A percentile compares a stretch with the other conserved stretches of the same genome.
phyloP scores from a whole-genome alignment of 805 yeast species.

The Komagataella kurtzmanii region DNA sequence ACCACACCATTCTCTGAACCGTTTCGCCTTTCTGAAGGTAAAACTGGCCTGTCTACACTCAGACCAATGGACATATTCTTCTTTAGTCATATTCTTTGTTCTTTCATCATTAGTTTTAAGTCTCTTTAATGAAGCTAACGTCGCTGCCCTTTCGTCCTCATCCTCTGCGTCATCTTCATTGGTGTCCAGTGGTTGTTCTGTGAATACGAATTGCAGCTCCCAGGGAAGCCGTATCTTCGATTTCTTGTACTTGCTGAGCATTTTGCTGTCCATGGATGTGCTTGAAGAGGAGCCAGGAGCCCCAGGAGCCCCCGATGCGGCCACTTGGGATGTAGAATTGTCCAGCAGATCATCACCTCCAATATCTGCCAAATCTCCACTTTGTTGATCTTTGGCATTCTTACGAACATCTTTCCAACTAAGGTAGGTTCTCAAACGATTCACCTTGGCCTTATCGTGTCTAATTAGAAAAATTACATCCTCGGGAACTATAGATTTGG shows the following conservation, averaged over 20 bases:
- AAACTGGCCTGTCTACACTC: constrained; percentile 97
- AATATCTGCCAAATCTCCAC: constrained; percentile 23
- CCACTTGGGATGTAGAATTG: constrained; percentile 22
- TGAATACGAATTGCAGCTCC: constrained; percentile 91
- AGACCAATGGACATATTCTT: constrained; percentile 97
- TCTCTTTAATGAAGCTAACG: constrained; percentile 75
- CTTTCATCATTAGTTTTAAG: constrained; percentile 89
- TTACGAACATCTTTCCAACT: constrained; percentile 97
- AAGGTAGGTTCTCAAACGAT: constrained; percentile 76
- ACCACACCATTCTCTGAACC: constrained; percentile 96
- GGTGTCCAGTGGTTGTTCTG: constrained; percentile 74
- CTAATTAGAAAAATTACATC: constrained; percentile 88
- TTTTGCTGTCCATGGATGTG: constrained; percentile 25
- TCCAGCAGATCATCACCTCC: constrained; percentile 21
- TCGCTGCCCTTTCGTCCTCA: constrained; percentile 85
- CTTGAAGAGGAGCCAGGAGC: constrained; percentile 18
- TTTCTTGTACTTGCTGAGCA: constrained; percentile 49
- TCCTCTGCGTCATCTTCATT: constrained; percentile 57
- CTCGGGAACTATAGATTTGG: constrained; percentile 78
- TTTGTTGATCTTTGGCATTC: constrained; percentile 46
- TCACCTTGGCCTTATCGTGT: constrained; percentile 89
- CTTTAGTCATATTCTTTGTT: constrained; percentile 86
- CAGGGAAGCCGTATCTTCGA: constrained; percentile 81
- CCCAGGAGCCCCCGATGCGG: constrained; percentile 24
- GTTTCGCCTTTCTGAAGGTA: constrained; percentile 85